Evolutionary conservation across 2,329 filamentous ascomycete genomes (phyloP), one percentile per base, ranked within the genome.

Genomic region (Penicillium sp.): DNA sequence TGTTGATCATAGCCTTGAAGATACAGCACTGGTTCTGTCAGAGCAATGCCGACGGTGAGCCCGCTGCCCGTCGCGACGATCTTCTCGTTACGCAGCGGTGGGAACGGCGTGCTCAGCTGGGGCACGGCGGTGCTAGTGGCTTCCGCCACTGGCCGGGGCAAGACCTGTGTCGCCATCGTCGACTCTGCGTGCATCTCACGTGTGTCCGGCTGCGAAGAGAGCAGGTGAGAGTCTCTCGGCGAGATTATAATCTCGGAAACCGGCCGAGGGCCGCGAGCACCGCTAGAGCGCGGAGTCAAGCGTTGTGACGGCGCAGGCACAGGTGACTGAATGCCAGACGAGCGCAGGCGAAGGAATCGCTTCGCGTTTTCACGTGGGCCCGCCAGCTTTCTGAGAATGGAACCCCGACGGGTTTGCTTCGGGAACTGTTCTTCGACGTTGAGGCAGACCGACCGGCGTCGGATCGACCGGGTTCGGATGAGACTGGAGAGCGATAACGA

Each of bases 1-100:
- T 74, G 74, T 7, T 75, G 71, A 56, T 80, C 77, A 54, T 78
- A 78, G 2, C 76, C 75, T 48, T 78, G 75, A n/a, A 80, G 67
- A 51, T 74, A 80, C 10, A 80, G 64, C 0, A 79, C 72, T 1
- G 77, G 77, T 50, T 80, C 77, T 1, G 77, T 77, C 30, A 79
- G 65, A 2, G 74, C 73, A 42, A 80, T 69, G 2, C 74, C 74
- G 17, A 78, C 74, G 1, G 73, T 68, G 15, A 80, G 73, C 2
- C 77, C 77, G 60, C 75, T 79, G 3, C 76, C 76, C n/a, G 75
- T 74, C 3, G 77, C 75, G 36, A 79, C 69, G 12, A 75, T 70
- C 58, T 75, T 78, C 60, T 79, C 77, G 52, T 79, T 73, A 23
- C 63, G 71, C 26, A 77, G 55, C 8, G 67, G 56, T 2, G 72